These are phyloP conservation scores for Cucurbita argyrosperma DNA, from an alignment of 306 rosid species.

Conservation along the genomic window DNA sequence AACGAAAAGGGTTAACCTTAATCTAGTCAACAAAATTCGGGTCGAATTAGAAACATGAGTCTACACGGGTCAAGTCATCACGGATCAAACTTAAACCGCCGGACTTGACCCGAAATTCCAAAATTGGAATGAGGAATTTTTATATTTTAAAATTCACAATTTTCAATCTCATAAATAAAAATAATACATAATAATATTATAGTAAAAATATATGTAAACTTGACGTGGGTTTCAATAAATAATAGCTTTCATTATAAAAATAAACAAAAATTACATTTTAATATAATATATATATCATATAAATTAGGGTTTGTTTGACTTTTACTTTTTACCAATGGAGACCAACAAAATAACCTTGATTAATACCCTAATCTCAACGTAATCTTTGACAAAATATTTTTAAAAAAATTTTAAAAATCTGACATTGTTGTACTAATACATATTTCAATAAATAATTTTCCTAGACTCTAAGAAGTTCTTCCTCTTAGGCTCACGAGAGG, in stretches of 20 bases:
- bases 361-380: no score
- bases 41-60: neutral
- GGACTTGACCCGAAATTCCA: neutral
- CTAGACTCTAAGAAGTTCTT: constrained; percentile 65
- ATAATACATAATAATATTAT: no score
- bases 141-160: no score
- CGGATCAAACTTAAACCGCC: neutral
- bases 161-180: no score
- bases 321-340: neutral
- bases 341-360: neutral
- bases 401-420: neutral
- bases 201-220: no score
- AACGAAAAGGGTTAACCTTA: neutral
- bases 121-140: neutral
- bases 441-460: constrained; percentile 22
- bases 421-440: neutral
- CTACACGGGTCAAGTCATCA: neutral
- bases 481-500: constrained; percentile 39
- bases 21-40: neutral
- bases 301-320: neutral
- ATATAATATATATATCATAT: no score
- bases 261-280: neutral
- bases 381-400: no score
- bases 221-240: neutral
- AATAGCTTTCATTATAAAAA: neutral